A percentile compares a stretch with the other conserved stretches of the same genome.
Evolutionary conservation across 2,329 filamentous ascomycete species (phyloP).

Genomic region (Microsporum canis): DNA sequence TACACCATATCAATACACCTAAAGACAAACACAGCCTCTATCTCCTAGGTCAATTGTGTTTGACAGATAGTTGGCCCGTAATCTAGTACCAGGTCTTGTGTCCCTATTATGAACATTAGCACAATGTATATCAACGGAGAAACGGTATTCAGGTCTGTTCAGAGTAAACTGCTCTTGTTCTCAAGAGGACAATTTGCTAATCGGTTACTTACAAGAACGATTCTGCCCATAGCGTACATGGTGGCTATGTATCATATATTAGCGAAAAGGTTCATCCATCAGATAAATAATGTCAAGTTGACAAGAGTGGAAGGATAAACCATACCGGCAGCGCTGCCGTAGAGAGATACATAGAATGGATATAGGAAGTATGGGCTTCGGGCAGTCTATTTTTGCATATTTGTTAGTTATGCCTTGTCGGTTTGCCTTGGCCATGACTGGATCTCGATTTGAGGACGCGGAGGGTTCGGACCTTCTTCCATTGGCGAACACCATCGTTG

Average conservation of each 20-base stretch:
- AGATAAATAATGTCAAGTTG: not conserved
- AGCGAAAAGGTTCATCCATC: not conserved
- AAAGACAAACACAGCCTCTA: not conserved
- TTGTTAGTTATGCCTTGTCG: not conserved
- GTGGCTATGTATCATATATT: constrained; percentile 17
- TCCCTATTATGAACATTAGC: constrained; percentile 32
- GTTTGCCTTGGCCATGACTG: no score
- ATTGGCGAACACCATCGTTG: constrained; percentile 55
- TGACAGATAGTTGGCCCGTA: not conserved
- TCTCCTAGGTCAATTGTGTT: not conserved
- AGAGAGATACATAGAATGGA: constrained; percentile 47
- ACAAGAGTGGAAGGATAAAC: constrained; percentile 5
- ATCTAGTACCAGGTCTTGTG: constrained; percentile 52
- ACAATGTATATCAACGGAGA: not conserved
- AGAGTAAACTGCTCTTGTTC: not conserved
- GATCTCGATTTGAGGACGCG: not conserved
- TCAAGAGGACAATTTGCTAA: not conserved
- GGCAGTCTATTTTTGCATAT: constrained; percentile 34
- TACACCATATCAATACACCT: not conserved
- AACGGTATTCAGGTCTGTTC: not conserved
- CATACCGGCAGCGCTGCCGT: constrained; percentile 40
- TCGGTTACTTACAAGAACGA: constrained; percentile 31
- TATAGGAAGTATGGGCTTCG: constrained; percentile 49
- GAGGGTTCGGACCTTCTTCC: constrained; percentile 48
- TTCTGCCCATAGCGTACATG: constrained; percentile 35